Percentiles rank a stretch among this genome's conserved stretches.
Evolutionary conservation across 345 rosid species (phyloP).

Genomic region (Punica granatum): DNA sequence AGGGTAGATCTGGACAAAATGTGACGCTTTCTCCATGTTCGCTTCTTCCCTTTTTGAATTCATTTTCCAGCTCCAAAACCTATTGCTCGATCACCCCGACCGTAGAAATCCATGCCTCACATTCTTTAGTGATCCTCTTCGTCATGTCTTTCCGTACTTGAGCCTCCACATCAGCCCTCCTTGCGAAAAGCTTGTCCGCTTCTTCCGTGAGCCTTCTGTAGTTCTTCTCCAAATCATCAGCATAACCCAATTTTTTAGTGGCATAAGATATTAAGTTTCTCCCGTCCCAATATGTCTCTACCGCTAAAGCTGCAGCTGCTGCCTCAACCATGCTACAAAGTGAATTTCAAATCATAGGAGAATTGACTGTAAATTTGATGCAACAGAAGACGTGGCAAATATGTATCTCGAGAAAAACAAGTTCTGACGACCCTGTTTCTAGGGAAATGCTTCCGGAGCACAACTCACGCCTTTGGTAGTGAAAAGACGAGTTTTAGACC

Average conservation of each 20-base stretch:
- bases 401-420: too few relatives aligned
- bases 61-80: constrained; percentile 4
- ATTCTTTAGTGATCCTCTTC: constrained; percentile 8
- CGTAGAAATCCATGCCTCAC: constrained; percentile 10
- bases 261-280: constrained; percentile 8
- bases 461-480: too few relatives aligned
- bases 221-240: constrained; percentile 11
- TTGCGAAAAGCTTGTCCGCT: constrained; percentile 17
- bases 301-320: constrained; percentile 13
- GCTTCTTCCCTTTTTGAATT: constrained; percentile 8
- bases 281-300: constrained; percentile 16
- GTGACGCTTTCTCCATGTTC: neutral
- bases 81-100: neutral
- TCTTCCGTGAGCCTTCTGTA: constrained; percentile 6
- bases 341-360: too few relatives aligned
- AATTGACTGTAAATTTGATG: too few relatives aligned
- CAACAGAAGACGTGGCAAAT: too few relatives aligned
- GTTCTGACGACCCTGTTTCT: too few relatives aligned
- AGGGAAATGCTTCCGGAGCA: too few relatives aligned
- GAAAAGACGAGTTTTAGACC: too few relatives aligned
- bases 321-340: constrained; percentile 21
- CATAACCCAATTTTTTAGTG: neutral
- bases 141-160: constrained; percentile 14
- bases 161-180: constrained; percentile 15
- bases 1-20: constrained; percentile 7